phyloP scores from a whole-genome alignment of 805 yeast species.

The Ogataea trehalophila region DNA sequence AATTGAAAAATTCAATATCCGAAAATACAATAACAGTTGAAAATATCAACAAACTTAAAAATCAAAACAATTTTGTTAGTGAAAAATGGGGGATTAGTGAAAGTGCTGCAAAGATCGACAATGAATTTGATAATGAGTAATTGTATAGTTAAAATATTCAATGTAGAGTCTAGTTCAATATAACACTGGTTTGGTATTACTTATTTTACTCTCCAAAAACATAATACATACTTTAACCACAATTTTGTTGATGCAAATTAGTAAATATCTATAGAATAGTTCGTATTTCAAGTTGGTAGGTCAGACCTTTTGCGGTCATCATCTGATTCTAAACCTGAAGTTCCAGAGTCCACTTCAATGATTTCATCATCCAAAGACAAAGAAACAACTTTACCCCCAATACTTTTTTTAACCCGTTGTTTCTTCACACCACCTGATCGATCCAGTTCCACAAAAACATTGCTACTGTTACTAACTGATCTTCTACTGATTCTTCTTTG shows the following conservation, averaged over 20 bases:
- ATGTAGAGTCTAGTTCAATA: background rate
- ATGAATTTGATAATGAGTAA: conserved; percentile 18
- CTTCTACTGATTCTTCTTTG: conserved; percentile 3
- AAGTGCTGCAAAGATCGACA: conserved; percentile 31
- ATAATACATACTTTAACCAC: too few relatives aligned
- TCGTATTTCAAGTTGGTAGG: too few relatives aligned
- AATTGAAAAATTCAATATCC: conserved; percentile 26
- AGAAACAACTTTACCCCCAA: background rate
- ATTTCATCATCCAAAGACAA: background rate
- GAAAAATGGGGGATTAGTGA: conserved; percentile 34
- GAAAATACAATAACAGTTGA: conserved; percentile 21
- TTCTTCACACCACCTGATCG: conserved; percentile 5
- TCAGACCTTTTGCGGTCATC: too few relatives aligned
- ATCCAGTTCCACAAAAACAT: conserved; percentile 11
- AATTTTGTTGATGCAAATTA: too few relatives aligned
- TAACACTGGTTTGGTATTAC: background rate
- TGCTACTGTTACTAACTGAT: background rate
- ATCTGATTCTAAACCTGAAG: background rate
- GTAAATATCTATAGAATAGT: too few relatives aligned
- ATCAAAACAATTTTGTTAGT: conserved; percentile 21
- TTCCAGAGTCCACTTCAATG: conserved; percentile 5
- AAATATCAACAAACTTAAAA: conserved; percentile 24
- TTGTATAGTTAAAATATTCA: too few relatives aligned
- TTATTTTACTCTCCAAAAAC: too few relatives aligned
- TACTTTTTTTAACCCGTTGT: conserved; percentile 3